Evolutionary conservation across 257 asterid species (phyloP).

Genomic region (Jacaranda copaia): DNA sequence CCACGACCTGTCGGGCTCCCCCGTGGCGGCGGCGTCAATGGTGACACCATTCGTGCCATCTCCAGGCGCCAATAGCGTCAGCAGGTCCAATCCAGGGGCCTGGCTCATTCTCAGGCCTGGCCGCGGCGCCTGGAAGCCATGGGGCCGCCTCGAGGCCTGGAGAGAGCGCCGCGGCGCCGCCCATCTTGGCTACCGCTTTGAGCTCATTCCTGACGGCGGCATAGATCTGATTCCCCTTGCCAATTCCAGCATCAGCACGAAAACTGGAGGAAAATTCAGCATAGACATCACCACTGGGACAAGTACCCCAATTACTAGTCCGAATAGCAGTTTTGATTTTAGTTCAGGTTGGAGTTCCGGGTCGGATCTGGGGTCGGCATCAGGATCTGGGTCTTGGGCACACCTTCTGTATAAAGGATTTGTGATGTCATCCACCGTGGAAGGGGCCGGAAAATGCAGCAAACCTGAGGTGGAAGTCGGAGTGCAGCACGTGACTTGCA

Average conservation of each 20-base stretch:
- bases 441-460: constrained; percentile 70
- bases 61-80: constrained; percentile 73
- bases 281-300: constrained; percentile 80
- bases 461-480: constrained; percentile 94
- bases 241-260: constrained; percentile 61
- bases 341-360: constrained; percentile 74
- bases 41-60: constrained; percentile 97
- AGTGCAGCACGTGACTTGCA: constrained; percentile 88
- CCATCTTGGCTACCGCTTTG: constrained; percentile 85
- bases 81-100: constrained; percentile 90
- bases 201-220: constrained; percentile 86
- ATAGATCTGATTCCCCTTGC: constrained; percentile 74
- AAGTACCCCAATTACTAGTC: constrained; percentile 80
- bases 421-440: constrained; percentile 88
- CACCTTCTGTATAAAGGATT: constrained; percentile 77
- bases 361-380: constrained; percentile 56
- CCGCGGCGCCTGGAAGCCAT: constrained; percentile 85
- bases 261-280: constrained; percentile 72
- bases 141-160: constrained; percentile 99
- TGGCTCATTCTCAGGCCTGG: constrained; percentile 97
- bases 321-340: constrained; percentile 86
- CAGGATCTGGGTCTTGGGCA: constrained; percentile 92
- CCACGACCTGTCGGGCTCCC: constrained; percentile 97
- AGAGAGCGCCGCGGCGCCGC: constrained; percentile 43
- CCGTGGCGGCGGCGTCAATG: constrained; percentile 96